These are phyloP conservation scores for Tylopilus rubrobrunneus DNA, from an alignment of 768 basidiomycete genomes.

Conservation along the genomic window DNA sequence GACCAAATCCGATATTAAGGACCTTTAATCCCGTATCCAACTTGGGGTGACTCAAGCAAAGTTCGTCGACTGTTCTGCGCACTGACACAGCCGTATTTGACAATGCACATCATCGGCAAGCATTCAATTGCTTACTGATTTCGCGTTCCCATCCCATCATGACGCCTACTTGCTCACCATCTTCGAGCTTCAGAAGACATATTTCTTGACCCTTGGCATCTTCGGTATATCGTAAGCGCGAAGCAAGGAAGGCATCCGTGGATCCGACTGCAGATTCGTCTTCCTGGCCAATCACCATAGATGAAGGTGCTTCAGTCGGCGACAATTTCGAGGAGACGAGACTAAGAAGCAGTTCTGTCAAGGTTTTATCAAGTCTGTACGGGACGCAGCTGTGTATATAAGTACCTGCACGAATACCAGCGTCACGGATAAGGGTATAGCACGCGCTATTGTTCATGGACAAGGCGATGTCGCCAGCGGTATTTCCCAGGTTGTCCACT, in stretches of 20 bases:
- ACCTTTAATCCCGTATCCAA: conserved; percentile 51
- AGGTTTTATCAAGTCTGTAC: conserved; percentile 5
- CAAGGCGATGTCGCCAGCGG: conserved; percentile 86
- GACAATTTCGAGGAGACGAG: conserved; percentile 50
- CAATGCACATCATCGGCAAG: neutral
- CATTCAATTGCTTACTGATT: conserved; percentile 53
- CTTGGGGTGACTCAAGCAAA: conserved; percentile 54
- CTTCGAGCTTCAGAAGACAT: conserved; percentile 61
- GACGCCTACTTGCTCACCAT: conserved; percentile 81
- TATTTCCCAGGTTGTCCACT: conserved; percentile 79
- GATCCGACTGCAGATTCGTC: conserved; percentile 61
- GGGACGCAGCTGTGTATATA: conserved; percentile 6
- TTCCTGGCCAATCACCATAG: conserved; percentile 42
- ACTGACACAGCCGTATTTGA: conserved; percentile 38
- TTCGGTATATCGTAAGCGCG: conserved; percentile 60
- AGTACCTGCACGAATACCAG: conserved; percentile 87
- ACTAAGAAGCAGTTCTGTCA: conserved; percentile 65
- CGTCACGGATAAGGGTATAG: conserved; percentile 82
- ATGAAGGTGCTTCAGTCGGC: conserved; percentile 21
- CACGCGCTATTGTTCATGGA: conserved; percentile 75
- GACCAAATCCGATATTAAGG: conserved; percentile 90
- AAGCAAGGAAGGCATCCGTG: conserved; percentile 65
- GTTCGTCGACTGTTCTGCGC: conserved; percentile 67
- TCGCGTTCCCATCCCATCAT: conserved; percentile 99
- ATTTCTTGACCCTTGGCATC: conserved; percentile 80